A percentile compares a stretch with the other conserved stretches of the same genome.
Evolutionary conservation across 192 early-diverging fungal genomes (phyloP).

Genomic region (Coemansia sp.): DNA sequence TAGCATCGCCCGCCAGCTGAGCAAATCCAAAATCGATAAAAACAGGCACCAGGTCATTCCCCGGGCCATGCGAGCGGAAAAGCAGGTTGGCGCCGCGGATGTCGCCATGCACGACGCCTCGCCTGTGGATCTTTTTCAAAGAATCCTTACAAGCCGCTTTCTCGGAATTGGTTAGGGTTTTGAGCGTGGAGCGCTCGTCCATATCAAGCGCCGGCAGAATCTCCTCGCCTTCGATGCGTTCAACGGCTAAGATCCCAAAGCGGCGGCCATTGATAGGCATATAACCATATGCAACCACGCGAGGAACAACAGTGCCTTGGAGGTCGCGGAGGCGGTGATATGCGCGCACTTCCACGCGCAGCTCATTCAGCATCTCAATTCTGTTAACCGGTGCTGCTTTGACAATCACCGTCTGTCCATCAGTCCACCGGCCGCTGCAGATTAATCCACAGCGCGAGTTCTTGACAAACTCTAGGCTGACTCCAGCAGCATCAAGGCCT

Average conservation of each 20-base stretch:
- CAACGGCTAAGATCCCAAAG: neutral
- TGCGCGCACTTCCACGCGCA: neutral
- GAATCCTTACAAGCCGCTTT: neutral
- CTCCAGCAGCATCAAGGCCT: too few relatives aligned
- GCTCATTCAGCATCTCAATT: neutral
- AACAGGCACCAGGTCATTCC: neutral
- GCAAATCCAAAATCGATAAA: slow-evolving; percentile 9
- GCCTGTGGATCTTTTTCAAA: neutral
- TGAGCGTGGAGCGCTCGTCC: neutral
- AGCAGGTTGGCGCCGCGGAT: slow-evolving; percentile 7
- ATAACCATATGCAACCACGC: neutral
- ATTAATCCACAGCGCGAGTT: neutral
- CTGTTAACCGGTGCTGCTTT: neutral
- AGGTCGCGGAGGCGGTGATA: slow-evolving; percentile 1
- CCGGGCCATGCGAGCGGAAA: neutral
- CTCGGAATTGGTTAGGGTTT: neutral
- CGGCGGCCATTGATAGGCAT: neutral
- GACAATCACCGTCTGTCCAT: neutral
- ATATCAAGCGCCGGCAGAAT: neutral
- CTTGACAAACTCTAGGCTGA: neutral
- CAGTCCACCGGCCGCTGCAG: slow-evolving; percentile 5
- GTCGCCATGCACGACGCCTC: slow-evolving; percentile 9
- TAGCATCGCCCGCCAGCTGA: neutral
- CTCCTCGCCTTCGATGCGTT: neutral
- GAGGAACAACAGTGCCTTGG: slow-evolving; percentile 1